phyloP scores from a whole-genome alignment of 2,329 filamentous ascomycete genomes.

The Nannizziopsis arthrosporioides region DNA sequence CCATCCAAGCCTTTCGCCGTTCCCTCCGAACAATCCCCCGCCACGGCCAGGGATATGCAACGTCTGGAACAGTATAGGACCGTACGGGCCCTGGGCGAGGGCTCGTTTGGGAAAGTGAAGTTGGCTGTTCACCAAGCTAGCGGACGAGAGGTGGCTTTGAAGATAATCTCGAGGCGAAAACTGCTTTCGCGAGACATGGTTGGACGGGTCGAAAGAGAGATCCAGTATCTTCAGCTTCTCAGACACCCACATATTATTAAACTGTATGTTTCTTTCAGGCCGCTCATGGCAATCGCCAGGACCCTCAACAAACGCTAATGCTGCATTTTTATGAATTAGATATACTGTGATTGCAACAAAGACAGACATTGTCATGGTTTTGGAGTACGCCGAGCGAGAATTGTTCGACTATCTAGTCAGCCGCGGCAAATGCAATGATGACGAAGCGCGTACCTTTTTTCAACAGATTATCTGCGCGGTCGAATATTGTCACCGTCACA shows the following conservation, averaged over 20 bases:
- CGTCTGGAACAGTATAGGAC: conserved; percentile 87
- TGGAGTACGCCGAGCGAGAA: conserved; percentile 93
- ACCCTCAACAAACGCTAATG: not conserved
- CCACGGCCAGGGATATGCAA: conserved; percentile 53
- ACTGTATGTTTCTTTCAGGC: conserved; percentile 48
- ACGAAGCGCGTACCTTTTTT: conserved; percentile 92
- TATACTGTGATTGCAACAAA: conserved; percentile 95
- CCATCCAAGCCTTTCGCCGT: conserved; percentile 13
- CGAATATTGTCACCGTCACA: conserved; percentile 97
- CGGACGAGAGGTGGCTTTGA: conserved; percentile 89
- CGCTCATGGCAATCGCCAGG: not conserved
- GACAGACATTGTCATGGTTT: conserved; percentile 95
- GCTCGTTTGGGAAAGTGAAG: conserved; percentile 98
- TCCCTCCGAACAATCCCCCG: conserved; percentile 31
- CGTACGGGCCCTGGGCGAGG: conserved; percentile 81
- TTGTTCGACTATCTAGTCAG: conserved; percentile 97
- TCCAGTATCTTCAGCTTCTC: conserved; percentile 90
- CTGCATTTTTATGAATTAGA: conserved; percentile 36
- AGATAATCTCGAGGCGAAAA: conserved; percentile 95
- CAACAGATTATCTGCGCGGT: conserved; percentile 98
- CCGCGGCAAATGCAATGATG: conserved; percentile 80
- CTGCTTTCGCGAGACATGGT: conserved; percentile 97
- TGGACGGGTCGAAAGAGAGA: conserved; percentile 91
- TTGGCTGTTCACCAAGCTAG: conserved; percentile 85
- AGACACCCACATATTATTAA: conserved; percentile 99